Evolutionary conservation across 208 protist species (phyloP), one percentile per base, ranked within the genome.

Genomic region (Leishmania arabica): DNA sequence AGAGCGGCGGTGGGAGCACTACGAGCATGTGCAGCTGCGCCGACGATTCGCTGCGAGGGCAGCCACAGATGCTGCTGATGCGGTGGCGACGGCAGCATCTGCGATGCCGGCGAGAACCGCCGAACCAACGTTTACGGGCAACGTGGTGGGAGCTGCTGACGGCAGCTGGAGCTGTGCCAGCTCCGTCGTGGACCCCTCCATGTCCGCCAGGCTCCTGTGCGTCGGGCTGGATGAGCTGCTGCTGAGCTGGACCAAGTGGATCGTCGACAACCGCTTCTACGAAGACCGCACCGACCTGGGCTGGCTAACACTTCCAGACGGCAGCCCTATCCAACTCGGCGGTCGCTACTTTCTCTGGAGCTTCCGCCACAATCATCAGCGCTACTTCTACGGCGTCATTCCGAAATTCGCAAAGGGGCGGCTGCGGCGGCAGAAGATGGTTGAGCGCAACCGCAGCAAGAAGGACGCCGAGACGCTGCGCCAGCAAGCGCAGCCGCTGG

Each of bases 301-400:
- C 24, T 93, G 90, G 90, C 73, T 93, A 58, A 81, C 80, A 31
- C 78, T 82, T 34, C 76, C 79, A 40, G 77, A 81, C 37, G 80
- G 70, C 75, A 82, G 54, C 66, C 77, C 73, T 11, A 84, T 93
- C 58, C 84, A 90, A 47, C 78, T 85, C 6, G 84, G 82, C 1
- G 90, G 88, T 1, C 88, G 90, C 27, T 94, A 92, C 86, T 88
- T 84, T 51, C 85, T 94, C 34, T 94, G 91, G 91, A 87, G 89
- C 83, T 87, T 88, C 66, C 74, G 85, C 0, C 89, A 90, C 80
- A 89, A 92, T 58, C 64, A 81, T 37, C 78, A 92, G 78, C 87
- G 85, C 1, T 92, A 90, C 73, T 94, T 92, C 80, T 90, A 89
- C 79, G 91, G 91, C 34, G 85, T 90, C 66, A 91, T 94, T 31